Evolutionary conservation across 2,329 filamentous ascomycete genomes (phyloP).

Genomic region (Lasiodiplodia hormozganensis): DNA sequence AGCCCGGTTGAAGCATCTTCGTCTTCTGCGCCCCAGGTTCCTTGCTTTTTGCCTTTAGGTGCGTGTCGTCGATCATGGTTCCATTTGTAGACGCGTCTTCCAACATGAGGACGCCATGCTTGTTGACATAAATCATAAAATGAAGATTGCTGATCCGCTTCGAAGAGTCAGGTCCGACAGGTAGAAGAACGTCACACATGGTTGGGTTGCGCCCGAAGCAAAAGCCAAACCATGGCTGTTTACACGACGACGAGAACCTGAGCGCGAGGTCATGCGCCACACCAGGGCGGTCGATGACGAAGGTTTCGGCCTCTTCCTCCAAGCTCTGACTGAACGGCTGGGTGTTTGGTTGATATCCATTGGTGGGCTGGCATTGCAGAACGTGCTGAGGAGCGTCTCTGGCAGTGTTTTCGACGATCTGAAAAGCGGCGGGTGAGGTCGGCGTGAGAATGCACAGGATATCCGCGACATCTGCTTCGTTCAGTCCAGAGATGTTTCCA

Average conservation of each 20-base stretch:
- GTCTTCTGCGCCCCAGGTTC: conserved; percentile 48
- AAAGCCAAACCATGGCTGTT: conserved; percentile 75
- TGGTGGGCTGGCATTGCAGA: conserved; percentile 55
- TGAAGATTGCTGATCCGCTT: conserved; percentile 91
- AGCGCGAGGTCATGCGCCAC: conserved; percentile 71
- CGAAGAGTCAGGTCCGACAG: conserved; percentile 61
- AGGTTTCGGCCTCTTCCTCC: conserved; percentile 53
- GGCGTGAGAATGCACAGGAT: conserved; percentile 90
- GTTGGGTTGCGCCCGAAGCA: conserved; percentile 79
- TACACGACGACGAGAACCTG: conserved; percentile 75
- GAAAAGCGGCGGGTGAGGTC: conserved; percentile 73
- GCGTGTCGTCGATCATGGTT: conserved; percentile 78
- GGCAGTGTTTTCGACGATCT: conserved; percentile 69
- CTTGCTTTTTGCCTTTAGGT: conserved; percentile 62
- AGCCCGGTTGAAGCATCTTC: conserved; percentile 74
- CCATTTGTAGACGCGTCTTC: conserved; percentile 97
- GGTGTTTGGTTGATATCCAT: conserved; percentile 33
- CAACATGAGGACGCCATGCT: conserved; percentile 86
- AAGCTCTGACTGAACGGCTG: conserved; percentile 36
- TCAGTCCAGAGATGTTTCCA: conserved; percentile 81
- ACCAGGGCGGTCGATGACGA: conserved; percentile 54
- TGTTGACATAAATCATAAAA: conserved; percentile 90
- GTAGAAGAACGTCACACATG: conserved; percentile 75
- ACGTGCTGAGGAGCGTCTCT: conserved; percentile 64
- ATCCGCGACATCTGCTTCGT: conserved; percentile 82